Evolutionary conservation across 768 basidiomycete genomes (phyloP).

Genomic region (Favolaschia claudopus): DNA sequence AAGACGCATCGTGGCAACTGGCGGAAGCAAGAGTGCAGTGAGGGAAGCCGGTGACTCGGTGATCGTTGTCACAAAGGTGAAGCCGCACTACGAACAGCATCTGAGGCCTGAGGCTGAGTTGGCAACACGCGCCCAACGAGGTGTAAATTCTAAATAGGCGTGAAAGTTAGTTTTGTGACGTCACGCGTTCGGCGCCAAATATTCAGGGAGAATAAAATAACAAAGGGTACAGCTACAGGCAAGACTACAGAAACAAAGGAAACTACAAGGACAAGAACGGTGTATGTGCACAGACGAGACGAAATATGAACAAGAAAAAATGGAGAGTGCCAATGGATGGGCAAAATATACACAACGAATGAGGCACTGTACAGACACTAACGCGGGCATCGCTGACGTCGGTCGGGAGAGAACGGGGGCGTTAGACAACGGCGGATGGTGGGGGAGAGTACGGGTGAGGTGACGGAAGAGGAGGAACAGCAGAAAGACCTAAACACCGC

Average conservation of each 20-base stretch:
- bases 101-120: too few relatives aligned
- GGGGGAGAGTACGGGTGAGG: neutral
- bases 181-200: neutral
- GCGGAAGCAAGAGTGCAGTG: too few relatives aligned
- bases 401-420: neutral
- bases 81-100: too few relatives aligned
- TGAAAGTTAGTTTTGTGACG: too few relatives aligned
- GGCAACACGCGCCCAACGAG: too few relatives aligned
- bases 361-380: neutral
- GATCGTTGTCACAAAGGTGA: too few relatives aligned
- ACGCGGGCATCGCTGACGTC: neutral
- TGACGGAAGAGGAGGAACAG: neutral
- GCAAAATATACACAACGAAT: neutral
- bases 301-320: neutral
- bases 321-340: neutral
- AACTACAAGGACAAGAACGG: conserved; percentile 10
- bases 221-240: neutral
- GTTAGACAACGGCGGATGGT: neutral
- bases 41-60: too few relatives aligned
- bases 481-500: neutral
- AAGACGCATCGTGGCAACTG: conserved; percentile 9
- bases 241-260: neutral
- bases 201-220: neutral
- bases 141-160: too few relatives aligned
- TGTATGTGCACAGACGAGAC: conserved; percentile 3